Percentiles rank a stretch among this genome's conserved stretches.
Evolutionary conservation across 345 rosid genomes (phyloP).

Genomic region (Eucalyptus coolabah): DNA sequence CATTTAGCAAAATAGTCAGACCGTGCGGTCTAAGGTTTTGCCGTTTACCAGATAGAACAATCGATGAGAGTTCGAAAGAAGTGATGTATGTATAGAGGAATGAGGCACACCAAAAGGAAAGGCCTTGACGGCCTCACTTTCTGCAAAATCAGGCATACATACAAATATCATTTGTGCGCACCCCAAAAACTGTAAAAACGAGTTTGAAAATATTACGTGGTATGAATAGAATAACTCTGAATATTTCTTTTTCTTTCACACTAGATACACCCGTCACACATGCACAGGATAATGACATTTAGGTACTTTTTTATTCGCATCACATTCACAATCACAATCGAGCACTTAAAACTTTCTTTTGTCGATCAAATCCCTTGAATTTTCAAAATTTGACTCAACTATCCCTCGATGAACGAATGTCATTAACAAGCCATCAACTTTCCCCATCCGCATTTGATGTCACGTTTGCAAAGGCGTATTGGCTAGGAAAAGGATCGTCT

Average conservation of each 20-base stretch:
- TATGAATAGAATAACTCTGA: background rate
- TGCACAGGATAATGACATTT: rapidly evolving
- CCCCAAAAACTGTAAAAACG: background rate
- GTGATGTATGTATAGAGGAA: too few relatives aligned
- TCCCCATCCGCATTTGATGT: background rate
- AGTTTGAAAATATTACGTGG: rapidly evolving
- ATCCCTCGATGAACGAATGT: background rate
- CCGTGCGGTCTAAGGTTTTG: background rate
- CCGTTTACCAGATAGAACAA: background rate
- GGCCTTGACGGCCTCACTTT: background rate
- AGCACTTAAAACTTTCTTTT: background rate
- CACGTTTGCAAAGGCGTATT: background rate
- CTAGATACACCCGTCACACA: rapidly evolving
- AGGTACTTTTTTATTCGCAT: background rate
- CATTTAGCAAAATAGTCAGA: background rate
- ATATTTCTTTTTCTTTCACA: background rate
- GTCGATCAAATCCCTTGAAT: background rate
- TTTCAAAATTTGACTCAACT: background rate
- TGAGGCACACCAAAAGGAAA: background rate
- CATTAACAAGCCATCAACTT: background rate
- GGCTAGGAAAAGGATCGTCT: background rate
- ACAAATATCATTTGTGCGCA: background rate
- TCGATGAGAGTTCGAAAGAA: too few relatives aligned
- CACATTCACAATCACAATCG: too few relatives aligned
- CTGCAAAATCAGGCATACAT: background rate